Evolutionary conservation across 202 grass and related monocot genomes (phyloP).

Genomic region (Miscanthus sacchariflorus): DNA sequence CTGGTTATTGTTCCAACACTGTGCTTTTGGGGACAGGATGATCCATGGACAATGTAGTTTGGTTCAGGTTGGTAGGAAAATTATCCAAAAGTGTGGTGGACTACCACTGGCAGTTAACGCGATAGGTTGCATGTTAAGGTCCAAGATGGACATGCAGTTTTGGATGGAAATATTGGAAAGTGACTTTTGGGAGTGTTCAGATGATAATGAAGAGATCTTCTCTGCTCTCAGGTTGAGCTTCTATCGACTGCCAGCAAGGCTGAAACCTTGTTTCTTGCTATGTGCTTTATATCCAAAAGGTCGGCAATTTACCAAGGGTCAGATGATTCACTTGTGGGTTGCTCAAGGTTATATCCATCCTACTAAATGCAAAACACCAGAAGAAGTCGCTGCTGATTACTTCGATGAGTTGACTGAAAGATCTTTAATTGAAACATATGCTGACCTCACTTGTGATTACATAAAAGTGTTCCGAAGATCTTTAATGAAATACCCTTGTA

Average conservation of each 20-base stretch:
- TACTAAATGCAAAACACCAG: neutral
- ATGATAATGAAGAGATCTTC: slow-evolving; percentile 40
- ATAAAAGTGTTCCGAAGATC: no score
- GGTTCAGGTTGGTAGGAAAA: slow-evolving; percentile 47
- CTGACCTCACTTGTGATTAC: no score
- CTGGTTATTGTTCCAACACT: slow-evolving; percentile 51
- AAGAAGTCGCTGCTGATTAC: slow-evolving; percentile 26
- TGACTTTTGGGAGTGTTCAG: slow-evolving; percentile 55
- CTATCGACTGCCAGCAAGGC: slow-evolving; percentile 33
- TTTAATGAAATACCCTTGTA: no score
- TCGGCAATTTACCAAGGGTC: slow-evolving; percentile 44
- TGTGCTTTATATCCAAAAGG: slow-evolving; percentile 51
- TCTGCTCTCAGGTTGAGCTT: slow-evolving; percentile 62
- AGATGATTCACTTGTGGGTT: slow-evolving; percentile 57
- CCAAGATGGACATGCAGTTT: slow-evolving; percentile 24
- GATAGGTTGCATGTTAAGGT: slow-evolving; percentile 49
- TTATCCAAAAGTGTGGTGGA: slow-evolving; percentile 57
- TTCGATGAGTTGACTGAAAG: slow-evolving; percentile 50
- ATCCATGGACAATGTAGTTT: slow-evolving; percentile 15
- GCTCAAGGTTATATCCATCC: slow-evolving; percentile 49
- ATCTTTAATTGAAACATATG: slow-evolving; percentile 44
- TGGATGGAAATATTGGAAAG: slow-evolving; percentile 62
- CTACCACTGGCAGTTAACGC: slow-evolving; percentile 58
- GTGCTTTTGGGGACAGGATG: slow-evolving; percentile 42
- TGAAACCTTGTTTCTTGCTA: slow-evolving; percentile 60